Evolutionary conservation across 257 asterid species (phyloP).

Genomic region (Plantago major): DNA sequence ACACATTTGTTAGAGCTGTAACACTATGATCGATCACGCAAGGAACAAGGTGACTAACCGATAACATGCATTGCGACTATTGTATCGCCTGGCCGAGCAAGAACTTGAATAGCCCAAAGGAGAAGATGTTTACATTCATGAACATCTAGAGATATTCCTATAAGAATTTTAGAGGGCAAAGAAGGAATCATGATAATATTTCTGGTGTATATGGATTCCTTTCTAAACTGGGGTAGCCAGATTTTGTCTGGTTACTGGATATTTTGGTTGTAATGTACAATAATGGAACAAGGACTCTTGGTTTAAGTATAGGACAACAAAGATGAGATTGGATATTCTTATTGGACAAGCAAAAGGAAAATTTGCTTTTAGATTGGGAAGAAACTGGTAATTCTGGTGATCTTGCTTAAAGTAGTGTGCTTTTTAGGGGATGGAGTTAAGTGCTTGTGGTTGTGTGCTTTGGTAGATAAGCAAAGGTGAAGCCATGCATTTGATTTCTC

Average conservation of each 20-base stretch:
- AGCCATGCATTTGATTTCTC: constrained; percentile 44
- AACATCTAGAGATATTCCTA: constrained; percentile 61
- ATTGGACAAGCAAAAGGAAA: constrained; percentile 43
- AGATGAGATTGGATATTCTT: constrained; percentile 43
- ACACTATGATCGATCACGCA: not conserved
- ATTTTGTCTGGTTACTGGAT: constrained; percentile 20
- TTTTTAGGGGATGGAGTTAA: constrained; percentile 33
- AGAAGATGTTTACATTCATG: constrained; percentile 55
- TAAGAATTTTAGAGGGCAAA: constrained; percentile 47
- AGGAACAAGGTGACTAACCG: constrained; percentile 35
- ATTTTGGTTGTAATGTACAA: constrained; percentile 11
- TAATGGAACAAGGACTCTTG: constrained; percentile 13
- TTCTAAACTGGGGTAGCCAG: constrained; percentile 1
- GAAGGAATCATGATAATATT: constrained; percentile 31
- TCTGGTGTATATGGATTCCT: not conserved
- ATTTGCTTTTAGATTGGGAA: constrained; percentile 18
- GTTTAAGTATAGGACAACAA: constrained; percentile 22
- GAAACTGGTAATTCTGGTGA: constrained; percentile 13
- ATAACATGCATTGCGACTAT: constrained; percentile 62
- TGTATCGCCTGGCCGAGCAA: constrained; percentile 67
- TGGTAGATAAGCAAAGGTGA: constrained; percentile 86
- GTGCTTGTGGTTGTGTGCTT: constrained; percentile 70
- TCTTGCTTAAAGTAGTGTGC: constrained; percentile 17
- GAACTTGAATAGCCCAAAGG: constrained; percentile 47
- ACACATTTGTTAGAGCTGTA: not conserved